Conservation (phyloP, 139 green algal species). For the Chlorella sorokiniana region DNA sequence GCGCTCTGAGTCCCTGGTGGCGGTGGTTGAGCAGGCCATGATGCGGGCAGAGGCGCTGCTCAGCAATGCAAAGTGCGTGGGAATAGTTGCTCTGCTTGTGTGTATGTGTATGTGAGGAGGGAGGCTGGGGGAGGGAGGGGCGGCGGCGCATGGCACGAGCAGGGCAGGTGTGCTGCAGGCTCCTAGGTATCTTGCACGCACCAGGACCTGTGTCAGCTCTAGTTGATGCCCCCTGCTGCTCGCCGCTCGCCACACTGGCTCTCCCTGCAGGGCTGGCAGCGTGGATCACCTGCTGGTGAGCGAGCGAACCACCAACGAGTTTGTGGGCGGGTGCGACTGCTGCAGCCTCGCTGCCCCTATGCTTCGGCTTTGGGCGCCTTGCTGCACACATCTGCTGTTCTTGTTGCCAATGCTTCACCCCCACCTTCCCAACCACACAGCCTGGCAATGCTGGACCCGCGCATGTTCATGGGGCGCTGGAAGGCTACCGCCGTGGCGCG, state of each 20-base stretch:
- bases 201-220: neutral
- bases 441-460: constrained; percentile 39
- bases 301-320: constrained; percentile 22
- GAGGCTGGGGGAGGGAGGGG: too few relatives aligned
- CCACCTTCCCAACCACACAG: neutral
- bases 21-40: constrained; percentile 28
- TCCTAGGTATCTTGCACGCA: neutral
- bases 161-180: too few relatives aligned
- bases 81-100: neutral
- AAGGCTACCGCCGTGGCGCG: constrained; percentile 17
- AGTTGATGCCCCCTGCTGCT: neutral
- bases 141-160: too few relatives aligned
- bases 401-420: too few relatives aligned
- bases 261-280: constrained; percentile 23
- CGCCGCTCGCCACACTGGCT: neutral
- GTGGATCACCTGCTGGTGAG: constrained; percentile 42
- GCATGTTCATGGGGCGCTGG: constrained; percentile 33
- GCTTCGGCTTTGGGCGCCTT: neutral
- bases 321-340: constrained; percentile 31
- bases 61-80: constrained; percentile 20
- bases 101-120: too few relatives aligned
- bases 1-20: constrained; percentile 1
- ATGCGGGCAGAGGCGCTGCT: constrained; percentile 33
- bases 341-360: constrained; percentile 8
- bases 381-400: neutral